Conservation (phyloP, 345 rosid species). For the Excoecaria cochinchinensis region DNA sequence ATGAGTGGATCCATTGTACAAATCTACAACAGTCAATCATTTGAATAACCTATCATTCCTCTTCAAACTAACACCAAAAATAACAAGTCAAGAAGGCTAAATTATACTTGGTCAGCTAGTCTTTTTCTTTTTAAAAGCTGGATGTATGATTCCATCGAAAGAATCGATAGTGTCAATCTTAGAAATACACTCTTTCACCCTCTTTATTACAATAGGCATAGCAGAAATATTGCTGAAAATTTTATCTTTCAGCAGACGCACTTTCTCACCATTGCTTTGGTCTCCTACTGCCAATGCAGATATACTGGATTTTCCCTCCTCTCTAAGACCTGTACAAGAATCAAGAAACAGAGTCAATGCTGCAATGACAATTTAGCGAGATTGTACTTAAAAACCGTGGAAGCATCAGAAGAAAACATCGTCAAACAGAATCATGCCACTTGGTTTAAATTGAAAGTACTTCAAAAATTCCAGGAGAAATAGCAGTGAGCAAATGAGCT, state of each 20-base stretch:
- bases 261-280: slow-evolving; percentile 36
- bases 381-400: not conserved
- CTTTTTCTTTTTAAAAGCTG: slow-evolving; percentile 42
- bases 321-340: slow-evolving; percentile 23
- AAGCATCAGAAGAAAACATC: slow-evolving; percentile 3
- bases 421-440: not conserved
- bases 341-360: slow-evolving; percentile 3
- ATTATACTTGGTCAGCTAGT: slow-evolving; percentile 22
- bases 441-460: not conserved
- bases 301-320: slow-evolving; percentile 18
- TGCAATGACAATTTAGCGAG: not conserved
- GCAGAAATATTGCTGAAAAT: slow-evolving; percentile 42
- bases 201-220: slow-evolving; percentile 49
- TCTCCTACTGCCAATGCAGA: slow-evolving; percentile 27
- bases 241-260: slow-evolving; percentile 46
- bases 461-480: not conserved
- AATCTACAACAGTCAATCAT: not conserved
- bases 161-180: slow-evolving; percentile 52
- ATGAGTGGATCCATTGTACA: slow-evolving; percentile 11
- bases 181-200: slow-evolving; percentile 56
- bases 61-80: not conserved
- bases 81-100: not conserved
- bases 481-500: not conserved
- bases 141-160: slow-evolving; percentile 45
- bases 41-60: not conserved